Evolutionary conservation across 2,329 filamentous ascomycete genomes (phyloP).

Genomic region (Dactylella cylindrospora): DNA sequence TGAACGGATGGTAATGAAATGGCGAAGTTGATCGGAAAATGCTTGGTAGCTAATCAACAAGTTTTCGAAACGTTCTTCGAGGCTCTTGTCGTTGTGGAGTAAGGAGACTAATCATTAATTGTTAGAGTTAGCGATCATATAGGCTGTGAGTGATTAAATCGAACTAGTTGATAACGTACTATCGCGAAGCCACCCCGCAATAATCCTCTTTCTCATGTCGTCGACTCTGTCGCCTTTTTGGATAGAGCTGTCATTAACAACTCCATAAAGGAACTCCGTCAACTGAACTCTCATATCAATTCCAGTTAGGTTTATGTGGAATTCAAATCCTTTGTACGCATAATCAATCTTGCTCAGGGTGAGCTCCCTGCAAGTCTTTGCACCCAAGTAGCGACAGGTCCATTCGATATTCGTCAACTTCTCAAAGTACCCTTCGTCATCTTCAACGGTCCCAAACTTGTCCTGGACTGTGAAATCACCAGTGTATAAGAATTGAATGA

Average conservation of each 20-base stretch:
- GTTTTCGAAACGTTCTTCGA: conserved; percentile 24
- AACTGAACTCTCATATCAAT: conserved; percentile 21
- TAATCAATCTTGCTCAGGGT: conserved; percentile 16
- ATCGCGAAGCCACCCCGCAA: conserved; percentile 35
- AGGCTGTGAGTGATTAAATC: neutral
- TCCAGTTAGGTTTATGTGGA: conserved; percentile 14
- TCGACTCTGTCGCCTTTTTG: conserved; percentile 22
- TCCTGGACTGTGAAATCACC: conserved; percentile 22
- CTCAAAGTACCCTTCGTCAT: conserved; percentile 15
- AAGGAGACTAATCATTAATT: conserved; percentile 12
- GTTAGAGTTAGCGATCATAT: neutral
- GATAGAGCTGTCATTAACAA: conserved; percentile 16
- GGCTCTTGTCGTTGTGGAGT: conserved; percentile 11
- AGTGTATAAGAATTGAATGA: conserved; percentile 25
- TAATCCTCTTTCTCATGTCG: conserved; percentile 7
- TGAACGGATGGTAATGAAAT: conserved; percentile 22
- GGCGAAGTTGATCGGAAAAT: conserved; percentile 20
- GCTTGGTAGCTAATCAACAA: conserved; percentile 5
- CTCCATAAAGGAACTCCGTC: conserved; percentile 30
- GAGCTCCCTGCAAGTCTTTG: neutral
- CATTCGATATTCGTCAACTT: conserved; percentile 29
- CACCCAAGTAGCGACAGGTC: conserved; percentile 27
- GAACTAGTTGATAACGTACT: neutral
- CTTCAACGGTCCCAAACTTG: conserved; percentile 22
- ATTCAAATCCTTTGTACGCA: conserved; percentile 23